These are phyloP conservation scores for Rhodotorula sphaerocarpa DNA, from an alignment of 768 basidiomycete species.

Conservation along the genomic window DNA sequence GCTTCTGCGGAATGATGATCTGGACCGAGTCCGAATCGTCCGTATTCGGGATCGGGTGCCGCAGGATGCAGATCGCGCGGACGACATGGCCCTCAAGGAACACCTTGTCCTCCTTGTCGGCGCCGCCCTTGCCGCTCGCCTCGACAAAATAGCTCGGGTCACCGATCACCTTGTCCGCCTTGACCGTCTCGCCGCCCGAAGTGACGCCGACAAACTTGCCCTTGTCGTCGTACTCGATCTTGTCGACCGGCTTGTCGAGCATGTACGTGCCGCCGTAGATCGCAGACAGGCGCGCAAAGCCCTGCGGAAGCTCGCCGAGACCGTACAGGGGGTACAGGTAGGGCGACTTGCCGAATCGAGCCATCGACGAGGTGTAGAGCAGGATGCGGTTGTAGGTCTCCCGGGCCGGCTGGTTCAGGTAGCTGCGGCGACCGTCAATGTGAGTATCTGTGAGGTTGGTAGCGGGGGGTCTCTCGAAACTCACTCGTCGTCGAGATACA, in stretches of 20 bases:
- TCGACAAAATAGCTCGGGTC: conserved; percentile 90
- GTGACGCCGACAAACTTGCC: conserved; percentile 92
- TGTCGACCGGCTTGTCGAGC: conserved; percentile 90
- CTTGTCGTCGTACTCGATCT: conserved; percentile 72
- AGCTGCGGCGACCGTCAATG: no score
- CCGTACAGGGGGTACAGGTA: conserved; percentile 99
- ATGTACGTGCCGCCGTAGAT: conserved; percentile 99
- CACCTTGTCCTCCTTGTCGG: conserved; percentile 52
- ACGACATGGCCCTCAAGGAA: conserved; percentile 90
- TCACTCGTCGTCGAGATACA: conserved; percentile 95
- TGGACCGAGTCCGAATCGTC: conserved; percentile 91
- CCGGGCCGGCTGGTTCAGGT: conserved; percentile 84
- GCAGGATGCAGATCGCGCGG: conserved; percentile 92
- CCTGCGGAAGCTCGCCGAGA: conserved; percentile 95
- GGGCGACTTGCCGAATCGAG: conserved; percentile 96
- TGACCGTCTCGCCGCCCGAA: conserved; percentile 80
- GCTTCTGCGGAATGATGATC: conserved; percentile 98
- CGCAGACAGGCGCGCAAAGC: conserved; percentile 93
- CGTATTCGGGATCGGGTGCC: conserved; percentile 95
- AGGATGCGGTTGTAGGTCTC: conserved; percentile 88
- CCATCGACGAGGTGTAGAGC: conserved; percentile 96
- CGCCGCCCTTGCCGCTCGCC: conserved; percentile 53
- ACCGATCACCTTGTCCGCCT: conserved; percentile 94
- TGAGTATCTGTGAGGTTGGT: no score
- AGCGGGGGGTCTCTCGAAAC: not conserved